phyloP scores from a whole-genome alignment of 1,139 yeast species.

The Geotrichum histeridarum region DNA sequence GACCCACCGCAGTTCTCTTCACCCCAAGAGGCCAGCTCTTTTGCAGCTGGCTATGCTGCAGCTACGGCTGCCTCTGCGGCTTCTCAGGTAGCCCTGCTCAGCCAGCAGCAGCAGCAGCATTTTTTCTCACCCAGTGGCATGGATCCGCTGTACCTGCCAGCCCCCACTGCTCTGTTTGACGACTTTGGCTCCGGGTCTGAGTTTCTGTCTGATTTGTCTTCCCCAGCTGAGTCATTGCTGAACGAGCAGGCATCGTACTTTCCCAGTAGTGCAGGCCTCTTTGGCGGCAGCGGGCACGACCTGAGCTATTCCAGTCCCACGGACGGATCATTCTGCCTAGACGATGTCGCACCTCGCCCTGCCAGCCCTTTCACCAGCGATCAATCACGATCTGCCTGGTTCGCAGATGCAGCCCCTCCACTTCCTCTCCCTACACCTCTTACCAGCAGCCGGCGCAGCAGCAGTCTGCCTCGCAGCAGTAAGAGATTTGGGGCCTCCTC shows the following conservation, averaged over 20 bases:
- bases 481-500: background rate
- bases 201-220: slow-evolving; percentile 1
- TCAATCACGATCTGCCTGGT: background rate
- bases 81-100: background rate
- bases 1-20: too few species aligned
- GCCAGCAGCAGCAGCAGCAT: too few species aligned
- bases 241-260: slow-evolving; percentile 8
- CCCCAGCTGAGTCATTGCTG: background rate
- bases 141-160: slow-evolving; percentile 2
- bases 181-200: slow-evolving; percentile 1
- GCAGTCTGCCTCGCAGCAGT: background rate
- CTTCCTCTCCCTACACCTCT: background rate
- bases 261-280: background rate
- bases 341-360: background rate
- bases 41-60: background rate
- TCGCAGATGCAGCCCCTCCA: background rate
- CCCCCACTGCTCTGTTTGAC: slow-evolving; percentile 1
- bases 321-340: background rate
- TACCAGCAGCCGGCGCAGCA: background rate
- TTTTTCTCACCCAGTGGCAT: background rate
- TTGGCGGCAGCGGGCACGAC: background rate
- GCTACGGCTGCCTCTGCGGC: background rate
- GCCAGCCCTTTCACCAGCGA: background rate
- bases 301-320: background rate
- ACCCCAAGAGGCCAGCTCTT: too few species aligned